A percentile compares a stretch with the other conserved stretches of the same genome.
Evolutionary conservation across 2,329 filamentous ascomycete species (phyloP).

Genomic region (Colletotrichum costaricense): DNA sequence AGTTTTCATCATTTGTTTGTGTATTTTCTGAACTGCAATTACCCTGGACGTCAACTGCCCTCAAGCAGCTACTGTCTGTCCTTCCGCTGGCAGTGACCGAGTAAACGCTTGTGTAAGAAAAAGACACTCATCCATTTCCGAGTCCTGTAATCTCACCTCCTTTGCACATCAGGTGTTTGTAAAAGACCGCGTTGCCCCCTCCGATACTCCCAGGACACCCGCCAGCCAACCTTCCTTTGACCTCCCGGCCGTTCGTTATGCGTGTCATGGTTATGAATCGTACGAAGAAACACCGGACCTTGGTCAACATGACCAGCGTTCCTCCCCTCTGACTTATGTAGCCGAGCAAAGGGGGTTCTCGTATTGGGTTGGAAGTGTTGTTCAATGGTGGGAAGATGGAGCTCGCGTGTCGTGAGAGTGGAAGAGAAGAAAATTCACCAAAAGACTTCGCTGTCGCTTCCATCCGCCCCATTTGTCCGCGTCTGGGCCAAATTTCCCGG

Average conservation of each 20-base stretch:
- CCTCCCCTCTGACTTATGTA: background rate
- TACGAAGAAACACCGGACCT: constrained; percentile 22
- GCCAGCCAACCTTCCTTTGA: background rate
- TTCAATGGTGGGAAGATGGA: background rate
- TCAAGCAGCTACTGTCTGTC: constrained; percentile 11
- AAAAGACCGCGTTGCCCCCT: constrained; percentile 20
- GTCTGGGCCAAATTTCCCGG: background rate
- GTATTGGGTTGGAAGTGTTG: background rate
- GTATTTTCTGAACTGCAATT: constrained; percentile 35
- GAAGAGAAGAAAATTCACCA: constrained; percentile 20
- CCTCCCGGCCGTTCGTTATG: constrained; percentile 4
- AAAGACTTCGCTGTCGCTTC: constrained; percentile 22
- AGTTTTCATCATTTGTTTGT: constrained; percentile 35
- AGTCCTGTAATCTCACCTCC: constrained; percentile 10
- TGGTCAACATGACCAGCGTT: constrained; percentile 16
- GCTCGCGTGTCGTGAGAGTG: constrained; percentile 7
- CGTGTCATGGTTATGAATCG: constrained; percentile 15
- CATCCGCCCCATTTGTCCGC: constrained; percentile 5
- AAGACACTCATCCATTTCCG: background rate
- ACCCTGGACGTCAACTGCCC: constrained; percentile 13
- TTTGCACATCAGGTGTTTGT: constrained; percentile 11
- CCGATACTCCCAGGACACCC: background rate
- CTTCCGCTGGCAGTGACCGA: constrained; percentile 3
- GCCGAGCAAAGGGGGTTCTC: background rate
- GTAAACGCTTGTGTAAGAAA: background rate